Evolutionary conservation across 2,329 filamentous ascomycete genomes (phyloP), one percentile per base, ranked within the genome.

Genomic region (Aspergillus thermomutatus): DNA sequence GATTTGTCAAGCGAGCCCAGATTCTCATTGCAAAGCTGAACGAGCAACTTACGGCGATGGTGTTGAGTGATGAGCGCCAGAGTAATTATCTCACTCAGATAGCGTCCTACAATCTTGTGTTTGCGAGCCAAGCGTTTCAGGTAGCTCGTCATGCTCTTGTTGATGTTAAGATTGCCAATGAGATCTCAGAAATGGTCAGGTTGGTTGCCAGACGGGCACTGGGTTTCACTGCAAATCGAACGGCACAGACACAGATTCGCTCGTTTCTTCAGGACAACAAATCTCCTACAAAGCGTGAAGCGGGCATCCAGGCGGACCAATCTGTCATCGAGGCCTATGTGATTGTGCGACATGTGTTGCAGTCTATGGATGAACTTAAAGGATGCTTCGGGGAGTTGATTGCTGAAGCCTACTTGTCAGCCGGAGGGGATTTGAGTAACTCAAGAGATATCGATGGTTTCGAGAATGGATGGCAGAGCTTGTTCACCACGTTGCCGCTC

Each of bases 401-500:
- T 10, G 52, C 64, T 7, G 75, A 76, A 37, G 63, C 69, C 28
- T 72, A 66, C 60, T 70, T 73, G 40, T 26, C 57, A 45, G 62
- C 51, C 69, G 77, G 17, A 72, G 80, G 53, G 61, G 66, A 47
- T 59, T 71, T 14, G 78, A 76, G 72, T 72, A 75, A 45, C 10
- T 41, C 56, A 5, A 60, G 57, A 34, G 63, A 75, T 46, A 58
- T 78, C 21, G 55, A 50, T 3, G 57, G 52, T 27, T 52, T 78
- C 7, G 77, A 80, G 58, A 61, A 56, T 40, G 61, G 60, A 23
- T 80, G 77, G 77, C 66, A 64, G 41, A 71, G 72, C n/a, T 43
- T 83, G 1, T 84, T 85, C 61, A 77, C 75, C 1, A 62, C 83
- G 1, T 72, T 86, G 11, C 83, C 84, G 1, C 74, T 83, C 17